Evolutionary conservation across 179 eudicot species (phyloP), one percentile per base, ranked within the genome.

Genomic region (Pouteria campechiana): DNA sequence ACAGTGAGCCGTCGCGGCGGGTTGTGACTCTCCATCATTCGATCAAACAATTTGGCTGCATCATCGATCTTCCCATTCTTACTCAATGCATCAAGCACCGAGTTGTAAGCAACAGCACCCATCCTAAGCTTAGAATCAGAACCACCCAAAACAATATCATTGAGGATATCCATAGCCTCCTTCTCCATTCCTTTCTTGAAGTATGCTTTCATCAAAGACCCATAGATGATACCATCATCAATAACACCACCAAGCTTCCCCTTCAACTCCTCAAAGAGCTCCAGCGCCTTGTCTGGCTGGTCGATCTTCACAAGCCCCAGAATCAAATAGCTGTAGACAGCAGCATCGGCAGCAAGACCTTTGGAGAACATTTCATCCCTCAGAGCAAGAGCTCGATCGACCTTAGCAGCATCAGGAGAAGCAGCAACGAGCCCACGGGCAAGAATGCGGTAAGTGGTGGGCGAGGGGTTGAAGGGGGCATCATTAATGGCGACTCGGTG

Each of bases 391-490:
- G 69, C 97, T 57, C 61, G 81, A 16, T 81, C 97, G 5, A 85
- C 63, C 63, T 61, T 77, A 37, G 37, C 39, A 51, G 85, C 78
- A 56, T 78, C 95, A 17, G 85, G 74, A 37, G 37, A 38, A 51
- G 85, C 78, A 56, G 75, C 95, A 17, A 89, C 81, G 16, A 85
- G 63, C 12, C 97, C 97, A 54, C 72, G 81, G 3, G 74, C 64
- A 46, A 89, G 36, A 17, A 81, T 63, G n/a, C 95, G 44, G 31
- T 75, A 89, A 3, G 95, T 89, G 7, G 78, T 67, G 4, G 72
- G 67, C 0, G 83, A 75, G 2, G 95, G 95, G 21, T 81, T 79
- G 46, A 85, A 75, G 0, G 97, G 97, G 2, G 97, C 93, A 20
- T 85, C 79, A 40, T 89, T 75, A 8, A 76, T 65, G 41, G 85